Evolutionary conservation across 768 basidiomycete genomes (phyloP).

Genomic region (Trametes gibbosa): DNA sequence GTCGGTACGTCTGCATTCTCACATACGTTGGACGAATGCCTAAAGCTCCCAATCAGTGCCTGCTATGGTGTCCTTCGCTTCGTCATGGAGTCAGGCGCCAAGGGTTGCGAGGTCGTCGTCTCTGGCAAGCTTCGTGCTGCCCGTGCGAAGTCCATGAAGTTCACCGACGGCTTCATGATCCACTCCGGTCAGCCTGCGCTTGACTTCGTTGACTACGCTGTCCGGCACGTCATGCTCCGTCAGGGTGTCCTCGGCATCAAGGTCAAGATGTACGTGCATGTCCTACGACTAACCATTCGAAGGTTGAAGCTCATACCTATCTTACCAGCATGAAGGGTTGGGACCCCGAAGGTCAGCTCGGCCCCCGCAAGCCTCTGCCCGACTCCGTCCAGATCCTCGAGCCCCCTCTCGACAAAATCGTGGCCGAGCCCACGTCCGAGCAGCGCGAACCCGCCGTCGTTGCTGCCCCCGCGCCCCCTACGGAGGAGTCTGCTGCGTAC

Average conservation of each 20-base stretch:
- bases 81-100: constrained; percentile 99
- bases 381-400: constrained; percentile 90
- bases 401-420: constrained; percentile 87
- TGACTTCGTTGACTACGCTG: constrained; percentile 97
- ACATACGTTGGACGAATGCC: neutral
- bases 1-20: constrained; percentile 58
- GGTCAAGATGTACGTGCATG: constrained; percentile 85
- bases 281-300: neutral
- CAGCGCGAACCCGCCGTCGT: constrained; percentile 64
- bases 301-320: neutral
- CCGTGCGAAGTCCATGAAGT: constrained; percentile 99
- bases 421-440: constrained; percentile 87
- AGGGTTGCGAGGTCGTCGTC: constrained; percentile 99
- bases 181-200: constrained; percentile 97
- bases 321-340: constrained; percentile 86
- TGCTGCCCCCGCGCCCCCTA: constrained; percentile 48
- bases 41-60: constrained; percentile 48
- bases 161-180: constrained; percentile 99
- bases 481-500: constrained; percentile 47
- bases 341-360: constrained; percentile 87
- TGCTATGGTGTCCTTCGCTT: constrained; percentile 99
- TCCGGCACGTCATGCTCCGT: constrained; percentile 94
- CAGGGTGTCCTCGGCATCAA: constrained; percentile 99
- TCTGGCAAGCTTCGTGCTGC: constrained; percentile 99
- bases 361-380: constrained; percentile 91